These are phyloP conservation scores for Beauveria australis DNA, from an alignment of 2,329 filamentous ascomycete genomes.

Conservation along the genomic window DNA sequence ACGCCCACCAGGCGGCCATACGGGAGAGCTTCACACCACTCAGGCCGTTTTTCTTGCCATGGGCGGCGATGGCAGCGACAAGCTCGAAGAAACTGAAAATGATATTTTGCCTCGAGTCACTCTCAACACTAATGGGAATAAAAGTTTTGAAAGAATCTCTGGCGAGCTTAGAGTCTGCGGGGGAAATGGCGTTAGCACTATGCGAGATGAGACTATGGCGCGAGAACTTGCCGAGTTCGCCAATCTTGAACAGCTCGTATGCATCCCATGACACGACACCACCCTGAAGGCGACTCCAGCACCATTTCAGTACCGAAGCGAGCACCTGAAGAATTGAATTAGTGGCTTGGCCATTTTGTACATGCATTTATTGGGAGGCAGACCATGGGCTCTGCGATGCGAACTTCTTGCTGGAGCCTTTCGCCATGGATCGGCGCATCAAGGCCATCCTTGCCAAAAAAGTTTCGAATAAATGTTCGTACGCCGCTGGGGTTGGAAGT, in stretches of 20 bases:
- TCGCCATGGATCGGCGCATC: conserved; percentile 59
- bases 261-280: conserved; percentile 96
- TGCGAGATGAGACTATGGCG: conserved; percentile 5
- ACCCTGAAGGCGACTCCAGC: conserved; percentile 85
- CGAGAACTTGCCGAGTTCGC: conserved; percentile 68
- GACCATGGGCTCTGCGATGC: conserved; percentile 91
- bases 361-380: not conserved
- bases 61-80: conserved; percentile 79
- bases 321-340: conserved; percentile 55
- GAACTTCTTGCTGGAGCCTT: conserved; percentile 71
- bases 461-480: conserved; percentile 86
- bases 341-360: conserved; percentile 12
- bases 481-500: conserved; percentile 87
- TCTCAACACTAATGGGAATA: conserved; percentile 87
- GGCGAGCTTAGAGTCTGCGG: conserved; percentile 77
- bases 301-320: conserved; percentile 94
- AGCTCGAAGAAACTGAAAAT: conserved; percentile 97
- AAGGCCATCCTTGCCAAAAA: conserved; percentile 68
- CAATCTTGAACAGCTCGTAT: conserved; percentile 91
- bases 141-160: conserved; percentile 94
- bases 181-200: conserved; percentile 16
- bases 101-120: conserved; percentile 74
- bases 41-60: conserved; percentile 87
- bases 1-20: conserved; percentile 98
- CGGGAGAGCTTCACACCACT: conserved; percentile 89